Evolutionary conservation across 768 basidiomycete species (phyloP).

Genomic region (Daedaleopsis nitida): DNA sequence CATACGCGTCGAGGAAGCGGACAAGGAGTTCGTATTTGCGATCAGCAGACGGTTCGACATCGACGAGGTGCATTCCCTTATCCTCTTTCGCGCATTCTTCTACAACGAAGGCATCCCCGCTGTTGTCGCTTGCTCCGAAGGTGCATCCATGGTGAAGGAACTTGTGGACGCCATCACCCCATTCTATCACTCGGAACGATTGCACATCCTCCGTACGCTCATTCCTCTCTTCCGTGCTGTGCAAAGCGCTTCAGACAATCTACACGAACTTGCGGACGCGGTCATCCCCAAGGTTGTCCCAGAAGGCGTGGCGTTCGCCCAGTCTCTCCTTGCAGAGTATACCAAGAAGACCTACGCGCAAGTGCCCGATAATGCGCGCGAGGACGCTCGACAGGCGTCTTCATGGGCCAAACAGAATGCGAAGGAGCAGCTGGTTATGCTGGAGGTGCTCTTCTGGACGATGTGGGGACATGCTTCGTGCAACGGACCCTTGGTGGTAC

Average conservation of each 20-base stretch:
- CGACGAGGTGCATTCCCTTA: constrained; percentile 78
- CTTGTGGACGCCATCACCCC: constrained; percentile 72
- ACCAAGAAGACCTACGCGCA: constrained; percentile 50
- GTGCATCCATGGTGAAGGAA: constrained; percentile 52
- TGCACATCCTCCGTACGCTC: constrained; percentile 67
- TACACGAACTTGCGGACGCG: constrained; percentile 55
- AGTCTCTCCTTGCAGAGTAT: constrained; percentile 63
- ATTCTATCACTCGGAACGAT: constrained; percentile 82
- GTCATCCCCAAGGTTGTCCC: constrained; percentile 62
- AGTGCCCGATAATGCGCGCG: constrained; percentile 43
- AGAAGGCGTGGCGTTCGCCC: constrained; percentile 64
- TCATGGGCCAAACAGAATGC: constrained; percentile 73
- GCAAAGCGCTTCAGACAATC: constrained; percentile 54
- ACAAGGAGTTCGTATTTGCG: constrained; percentile 69
- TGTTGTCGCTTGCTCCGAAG: constrained; percentile 41
- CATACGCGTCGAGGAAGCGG: constrained; percentile 63
- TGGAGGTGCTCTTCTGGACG: constrained; percentile 89
- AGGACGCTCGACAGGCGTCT: constrained; percentile 62
- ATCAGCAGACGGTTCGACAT: constrained; percentile 75
- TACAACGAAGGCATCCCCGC: constrained; percentile 75
- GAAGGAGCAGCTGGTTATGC: constrained; percentile 75
- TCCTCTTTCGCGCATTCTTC: constrained; percentile 75
- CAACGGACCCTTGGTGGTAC: constrained; percentile 60
- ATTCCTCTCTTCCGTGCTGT: constrained; percentile 76
- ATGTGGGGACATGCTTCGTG: constrained; percentile 79